Evolutionary conservation across 129 eudicot genomes (phyloP).

Genomic region (Logfia minima): DNA sequence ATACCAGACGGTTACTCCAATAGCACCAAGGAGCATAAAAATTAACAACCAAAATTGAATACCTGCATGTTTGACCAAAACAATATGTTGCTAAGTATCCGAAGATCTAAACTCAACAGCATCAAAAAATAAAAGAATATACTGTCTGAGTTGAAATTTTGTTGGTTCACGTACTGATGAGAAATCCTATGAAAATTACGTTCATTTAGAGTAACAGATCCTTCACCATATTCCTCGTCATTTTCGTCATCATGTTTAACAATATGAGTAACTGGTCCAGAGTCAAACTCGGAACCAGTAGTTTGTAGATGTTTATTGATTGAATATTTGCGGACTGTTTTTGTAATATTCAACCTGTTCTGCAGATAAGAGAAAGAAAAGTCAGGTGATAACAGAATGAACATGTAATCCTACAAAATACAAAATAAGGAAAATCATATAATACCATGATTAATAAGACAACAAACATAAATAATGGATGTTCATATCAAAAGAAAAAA

Average conservation of each 20-base stretch:
- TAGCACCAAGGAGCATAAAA: slow-evolving; percentile 97
- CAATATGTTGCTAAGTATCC: slow-evolving; percentile 11
- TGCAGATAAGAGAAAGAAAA: slow-evolving; percentile 47
- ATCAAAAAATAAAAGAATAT: not conserved
- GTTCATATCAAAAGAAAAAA: too few species aligned
- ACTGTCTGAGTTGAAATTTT: not conserved
- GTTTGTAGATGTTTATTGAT: slow-evolving; percentile 61
- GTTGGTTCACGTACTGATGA: slow-evolving; percentile 61
- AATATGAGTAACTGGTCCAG: slow-evolving; percentile 46
- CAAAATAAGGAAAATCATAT: too few species aligned
- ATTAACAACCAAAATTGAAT: slow-evolving; percentile 81
- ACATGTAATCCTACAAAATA: not conserved
- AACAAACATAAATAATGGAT: too few species aligned
- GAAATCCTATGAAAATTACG: slow-evolving; percentile 73
- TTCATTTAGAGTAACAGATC: slow-evolving; percentile 57
- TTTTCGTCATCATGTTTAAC: slow-evolving; percentile 82
- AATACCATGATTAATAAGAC: too few species aligned
- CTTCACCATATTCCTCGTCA: slow-evolving; percentile 85
- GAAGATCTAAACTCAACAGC: not conserved
- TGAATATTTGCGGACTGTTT: slow-evolving; percentile 78
- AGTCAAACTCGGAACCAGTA: slow-evolving; percentile 67
- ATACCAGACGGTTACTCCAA: slow-evolving; percentile 95
- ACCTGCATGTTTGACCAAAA: slow-evolving; percentile 54
- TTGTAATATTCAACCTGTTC: slow-evolving; percentile 96
- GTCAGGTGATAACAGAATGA: slow-evolving; percentile 25